Evolutionary conservation across 108 stramenopile species (phyloP).

Genomic region (Pseudonitzschia pungens): DNA sequence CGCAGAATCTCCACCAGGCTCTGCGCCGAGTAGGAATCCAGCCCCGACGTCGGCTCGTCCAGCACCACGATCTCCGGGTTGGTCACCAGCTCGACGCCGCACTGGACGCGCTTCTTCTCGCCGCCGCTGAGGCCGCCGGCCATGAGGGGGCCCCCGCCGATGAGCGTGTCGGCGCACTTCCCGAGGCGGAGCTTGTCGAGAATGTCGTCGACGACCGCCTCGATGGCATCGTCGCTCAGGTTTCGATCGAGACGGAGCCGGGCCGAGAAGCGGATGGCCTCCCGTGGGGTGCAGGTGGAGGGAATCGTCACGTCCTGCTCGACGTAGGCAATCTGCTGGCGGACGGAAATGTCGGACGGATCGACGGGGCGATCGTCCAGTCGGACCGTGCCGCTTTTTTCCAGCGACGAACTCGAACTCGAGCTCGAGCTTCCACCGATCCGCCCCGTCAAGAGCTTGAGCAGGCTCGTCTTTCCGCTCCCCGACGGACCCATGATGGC

Average conservation of each 20-base stretch:
- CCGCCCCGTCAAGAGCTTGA: constrained; percentile 70
- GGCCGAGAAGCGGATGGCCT: constrained; percentile 75
- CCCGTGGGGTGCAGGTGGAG: constrained; percentile 64
- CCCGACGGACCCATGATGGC: constrained; percentile 16
- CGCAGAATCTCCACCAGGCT: constrained; percentile 57
- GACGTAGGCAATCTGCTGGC: constrained; percentile 68
- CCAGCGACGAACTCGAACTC: constrained; percentile 18
- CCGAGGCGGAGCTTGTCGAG: constrained; percentile 59
- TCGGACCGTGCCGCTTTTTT: constrained; percentile 35
- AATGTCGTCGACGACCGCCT: constrained; percentile 57
- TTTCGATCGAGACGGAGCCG: constrained; percentile 52
- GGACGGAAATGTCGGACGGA: constrained; percentile 40
- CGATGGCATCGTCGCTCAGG: constrained; percentile 51
- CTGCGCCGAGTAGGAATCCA: constrained; percentile 67
- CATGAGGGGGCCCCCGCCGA: constrained; percentile 57
- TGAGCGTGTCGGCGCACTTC: constrained; percentile 58
- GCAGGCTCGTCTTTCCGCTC: constrained; percentile 51
- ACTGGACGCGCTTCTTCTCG: constrained; percentile 53
- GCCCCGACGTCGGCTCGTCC: constrained; percentile 51
- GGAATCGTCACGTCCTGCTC: constrained; percentile 71
- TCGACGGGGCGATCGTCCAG: constrained; percentile 45
- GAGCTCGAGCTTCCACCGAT: too few species aligned
- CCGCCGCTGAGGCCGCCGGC: constrained; percentile 55
- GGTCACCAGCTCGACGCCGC: constrained; percentile 69
- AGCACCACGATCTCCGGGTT: constrained; percentile 55